These are phyloP conservation scores for Talaromyces piceae DNA, from an alignment of 2,329 filamentous ascomycete genomes.

Conservation along the genomic window DNA sequence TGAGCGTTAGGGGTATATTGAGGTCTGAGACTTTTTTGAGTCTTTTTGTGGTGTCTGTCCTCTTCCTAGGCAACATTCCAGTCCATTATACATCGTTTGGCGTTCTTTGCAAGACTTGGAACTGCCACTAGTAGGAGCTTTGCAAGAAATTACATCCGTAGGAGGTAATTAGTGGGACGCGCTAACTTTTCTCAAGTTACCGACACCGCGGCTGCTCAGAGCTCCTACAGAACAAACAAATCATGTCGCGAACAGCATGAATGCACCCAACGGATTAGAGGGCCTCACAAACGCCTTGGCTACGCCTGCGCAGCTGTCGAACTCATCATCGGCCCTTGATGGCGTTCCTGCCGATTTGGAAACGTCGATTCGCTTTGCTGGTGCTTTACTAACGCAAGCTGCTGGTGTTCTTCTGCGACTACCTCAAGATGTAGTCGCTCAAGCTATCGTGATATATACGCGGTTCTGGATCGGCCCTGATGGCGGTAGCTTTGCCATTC, in stretches of 20 bases:
- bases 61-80: too few species aligned
- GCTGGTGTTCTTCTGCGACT: conserved; percentile 66
- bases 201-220: background rate
- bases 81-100: too few species aligned
- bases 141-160: background rate
- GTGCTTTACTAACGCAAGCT: conserved; percentile 39
- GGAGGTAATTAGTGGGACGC: background rate
- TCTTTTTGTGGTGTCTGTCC: too few species aligned
- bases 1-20: background rate
- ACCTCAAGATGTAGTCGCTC: conserved; percentile 77
- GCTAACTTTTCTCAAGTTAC: background rate
- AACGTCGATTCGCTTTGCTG: conserved; percentile 38
- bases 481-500: conserved; percentile 37
- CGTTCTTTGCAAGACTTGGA: background rate
- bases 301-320: conserved; percentile 38
- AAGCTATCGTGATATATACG: conserved; percentile 73
- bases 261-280: conserved; percentile 21
- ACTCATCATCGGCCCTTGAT: conserved; percentile 38
- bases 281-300: conserved; percentile 39
- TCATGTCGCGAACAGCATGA: conserved; percentile 14
- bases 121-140: background rate
- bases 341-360: conserved; percentile 36
- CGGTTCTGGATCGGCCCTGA: conserved; percentile 64
- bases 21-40: background rate
- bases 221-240: background rate